These are phyloP conservation scores for Schwanniomyces yamadae DNA, from an alignment of 805 yeast genomes.

Conservation along the genomic window DNA sequence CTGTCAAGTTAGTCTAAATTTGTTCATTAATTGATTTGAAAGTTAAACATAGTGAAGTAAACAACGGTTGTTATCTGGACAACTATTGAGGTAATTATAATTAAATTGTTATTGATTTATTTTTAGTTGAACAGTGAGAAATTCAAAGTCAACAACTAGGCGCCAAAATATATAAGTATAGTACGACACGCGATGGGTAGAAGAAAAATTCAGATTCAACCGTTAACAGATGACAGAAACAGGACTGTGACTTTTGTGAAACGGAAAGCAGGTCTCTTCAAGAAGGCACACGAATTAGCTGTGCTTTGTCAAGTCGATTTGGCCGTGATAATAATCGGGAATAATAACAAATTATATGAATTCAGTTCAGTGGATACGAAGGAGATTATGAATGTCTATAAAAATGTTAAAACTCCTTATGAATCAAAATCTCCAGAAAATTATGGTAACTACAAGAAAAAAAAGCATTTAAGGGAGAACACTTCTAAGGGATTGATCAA, in stretches of 20 bases:
- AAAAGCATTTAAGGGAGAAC: conserved; percentile 20
- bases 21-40: too few relatives aligned
- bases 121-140: too few relatives aligned
- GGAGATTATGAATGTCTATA: conserved; percentile 24
- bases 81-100: too few relatives aligned
- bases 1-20: too few relatives aligned
- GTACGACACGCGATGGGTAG: conserved; percentile 98
- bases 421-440: conserved; percentile 66
- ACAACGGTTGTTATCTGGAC: too few relatives aligned
- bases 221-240: conserved; percentile 86
- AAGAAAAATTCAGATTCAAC: conserved; percentile 91
- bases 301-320: conserved; percentile 91
- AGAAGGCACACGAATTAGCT: conserved; percentile 81
- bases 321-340: conserved; percentile 84
- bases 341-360: conserved; percentile 80
- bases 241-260: conserved; percentile 85
- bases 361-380: conserved; percentile 69
- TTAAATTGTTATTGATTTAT: too few relatives aligned
- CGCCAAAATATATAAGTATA: too few relatives aligned
- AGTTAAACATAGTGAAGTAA: too few relatives aligned
- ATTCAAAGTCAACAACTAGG: too few relatives aligned
- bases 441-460: conserved; percentile 59
- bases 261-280: conserved; percentile 91
- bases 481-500: conserved; percentile 12
- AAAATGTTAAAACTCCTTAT: conserved; percentile 33